Evolutionary conservation across 2,329 filamentous ascomycete genomes (phyloP), one percentile per base, ranked within the genome.

Genomic region (Sporothrix curviconia): DNA sequence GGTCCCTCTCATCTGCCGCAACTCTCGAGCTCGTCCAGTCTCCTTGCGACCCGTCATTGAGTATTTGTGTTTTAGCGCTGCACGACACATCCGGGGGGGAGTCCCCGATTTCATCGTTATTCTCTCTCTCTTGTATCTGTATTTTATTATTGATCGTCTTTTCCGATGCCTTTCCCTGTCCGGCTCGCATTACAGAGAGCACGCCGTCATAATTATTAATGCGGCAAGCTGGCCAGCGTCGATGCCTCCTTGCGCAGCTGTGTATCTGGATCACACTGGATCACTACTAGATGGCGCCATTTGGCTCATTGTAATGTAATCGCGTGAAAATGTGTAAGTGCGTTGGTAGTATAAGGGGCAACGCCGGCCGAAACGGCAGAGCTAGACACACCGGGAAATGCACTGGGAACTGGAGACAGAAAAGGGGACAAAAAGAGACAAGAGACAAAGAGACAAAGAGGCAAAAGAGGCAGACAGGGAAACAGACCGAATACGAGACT

Each of bases 271-370:
- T n/a, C n/a, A n/a, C n/a, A n/a, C 15, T 28, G 22, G 15, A 30
- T 19, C 24, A 24, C 9, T 24, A 24, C 42, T 24, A 15, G 42
- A 44, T 19, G 19, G 17, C 8, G 42, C 19, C 17, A 7, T 25
- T 24, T 40, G 24, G 3, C 49, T 36, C 24, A 42, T 19, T 37
- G 47, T 8, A 25, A 19, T 40, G 25, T 34, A 52, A 40, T 52
- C 49, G 49, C 49, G 49, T 52, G 24, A 30, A 52, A 9, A 52
- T 52, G 49, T 52, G 49, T 52, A 52, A 52, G 49, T 52, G n/a
- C 28, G 36, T 19, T 11, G 15, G 30, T 19, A 44, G 12, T 25
- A 7, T 19, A 19, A 44, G n/a, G 22, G 9, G 17, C n/a, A 5
- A 19, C 7, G n/a, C 8, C 4, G 30, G 46, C 25, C 32, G 46